Evolutionary conservation across 2,329 filamentous ascomycete species (phyloP).

Genomic region (Ceratocystis albifundus): DNA sequence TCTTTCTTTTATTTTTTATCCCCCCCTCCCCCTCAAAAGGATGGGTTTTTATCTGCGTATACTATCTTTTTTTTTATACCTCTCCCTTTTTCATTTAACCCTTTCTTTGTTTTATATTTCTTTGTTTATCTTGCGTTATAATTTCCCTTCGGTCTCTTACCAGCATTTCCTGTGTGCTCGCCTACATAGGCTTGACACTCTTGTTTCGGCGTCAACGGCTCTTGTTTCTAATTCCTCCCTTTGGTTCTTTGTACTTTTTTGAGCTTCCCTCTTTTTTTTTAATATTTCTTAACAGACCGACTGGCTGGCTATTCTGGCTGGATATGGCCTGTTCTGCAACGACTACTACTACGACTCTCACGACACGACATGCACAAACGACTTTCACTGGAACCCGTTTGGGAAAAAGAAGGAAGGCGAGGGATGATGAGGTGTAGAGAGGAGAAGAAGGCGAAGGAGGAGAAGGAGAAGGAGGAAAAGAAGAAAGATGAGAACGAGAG

Average conservation of each 20-base stretch:
- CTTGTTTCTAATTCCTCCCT: constrained; percentile 25
- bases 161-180: constrained; percentile 56
- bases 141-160: constrained; percentile 31
- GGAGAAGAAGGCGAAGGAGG: neutral
- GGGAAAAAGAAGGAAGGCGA: constrained; percentile 12
- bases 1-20: constrained; percentile 7
- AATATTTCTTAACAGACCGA: constrained; percentile 1
- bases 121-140: constrained; percentile 14
- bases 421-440: constrained; percentile 7
- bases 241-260: constrained; percentile 19
- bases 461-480: neutral
- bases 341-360: constrained; percentile 16
- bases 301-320: neutral
- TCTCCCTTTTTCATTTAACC: constrained; percentile 14
- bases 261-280: constrained; percentile 5
- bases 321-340: neutral
- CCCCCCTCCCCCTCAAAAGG: neutral
- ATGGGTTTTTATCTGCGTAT: constrained; percentile 9
- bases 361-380: constrained; percentile 14
- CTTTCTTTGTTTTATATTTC: constrained; percentile 16
- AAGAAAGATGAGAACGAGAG: neutral
- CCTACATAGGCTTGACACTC: constrained; percentile 39
- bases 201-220: constrained; percentile 16
- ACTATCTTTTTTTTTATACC: constrained; percentile 16
- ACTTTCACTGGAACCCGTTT: constrained; percentile 15